phyloP scores from a whole-genome alignment of 257 asterid genomes.

The Nicotiana otophora region DNA sequence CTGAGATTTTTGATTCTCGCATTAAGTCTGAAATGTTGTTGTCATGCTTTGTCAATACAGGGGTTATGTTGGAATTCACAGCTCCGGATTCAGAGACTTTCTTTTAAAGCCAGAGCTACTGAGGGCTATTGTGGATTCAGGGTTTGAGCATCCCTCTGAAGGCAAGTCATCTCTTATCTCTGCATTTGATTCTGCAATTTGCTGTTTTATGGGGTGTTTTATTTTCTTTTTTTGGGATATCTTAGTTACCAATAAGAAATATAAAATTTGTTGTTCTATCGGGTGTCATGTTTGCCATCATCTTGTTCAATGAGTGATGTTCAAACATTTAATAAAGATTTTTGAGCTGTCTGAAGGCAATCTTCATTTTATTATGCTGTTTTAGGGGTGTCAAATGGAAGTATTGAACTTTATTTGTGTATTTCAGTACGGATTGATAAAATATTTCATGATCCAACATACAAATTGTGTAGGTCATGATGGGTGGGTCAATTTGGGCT shows the following conservation, averaged over 20 bases:
- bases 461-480: too few relatives aligned
- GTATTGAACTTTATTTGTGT: too few relatives aligned
- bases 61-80: conserved; percentile 46
- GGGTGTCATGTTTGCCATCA: background rate
- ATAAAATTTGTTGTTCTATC: background rate
- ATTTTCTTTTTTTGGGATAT: background rate
- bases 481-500: too few relatives aligned
- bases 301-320: background rate
- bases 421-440: too few relatives aligned
- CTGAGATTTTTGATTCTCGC: background rate
- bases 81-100: conserved; percentile 50
- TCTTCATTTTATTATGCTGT: too few relatives aligned
- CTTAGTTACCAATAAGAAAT: background rate
- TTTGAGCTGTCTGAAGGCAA: too few relatives aligned
- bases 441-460: too few relatives aligned
- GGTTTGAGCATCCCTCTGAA: conserved; percentile 53
- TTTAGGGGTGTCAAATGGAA: too few relatives aligned
- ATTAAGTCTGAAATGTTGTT: background rate
- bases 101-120: conserved; percentile 46
- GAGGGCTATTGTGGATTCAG: conserved; percentile 46
- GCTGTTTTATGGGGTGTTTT: background rate
- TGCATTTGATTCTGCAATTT: background rate
- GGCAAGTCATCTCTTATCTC: conserved; percentile 24
- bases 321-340: background rate
- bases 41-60: conserved; percentile 12